These are phyloP conservation scores for Aurantiochytrium sp. DNA, from an alignment of 108 stramenopile species.

Conservation along the genomic window DNA sequence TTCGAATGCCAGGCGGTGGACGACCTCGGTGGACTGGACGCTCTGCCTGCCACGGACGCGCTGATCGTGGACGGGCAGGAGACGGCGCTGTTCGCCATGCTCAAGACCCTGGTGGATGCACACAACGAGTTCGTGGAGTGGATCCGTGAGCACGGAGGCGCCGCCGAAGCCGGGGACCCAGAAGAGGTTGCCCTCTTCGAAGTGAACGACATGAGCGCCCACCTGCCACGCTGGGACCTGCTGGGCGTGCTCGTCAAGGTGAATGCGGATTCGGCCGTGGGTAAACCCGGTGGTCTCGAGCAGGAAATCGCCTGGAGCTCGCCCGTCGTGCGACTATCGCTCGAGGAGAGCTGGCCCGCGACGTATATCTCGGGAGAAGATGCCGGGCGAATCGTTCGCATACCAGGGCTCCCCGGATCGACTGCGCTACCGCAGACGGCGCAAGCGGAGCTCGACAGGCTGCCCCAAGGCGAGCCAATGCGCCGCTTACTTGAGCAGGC, in stretches of 20 bases:
- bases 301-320: conserved; percentile 1
- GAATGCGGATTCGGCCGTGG: no score
- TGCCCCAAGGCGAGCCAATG: neutral
- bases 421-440: neutral
- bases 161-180: neutral
- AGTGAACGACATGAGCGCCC: neutral
- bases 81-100: neutral
- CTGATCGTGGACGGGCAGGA: neutral
- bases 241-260: conserved; percentile 7
- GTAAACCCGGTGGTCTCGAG: no score
- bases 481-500: neutral
- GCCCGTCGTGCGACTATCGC: neutral
- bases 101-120: conserved; percentile 14
- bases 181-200: neutral
- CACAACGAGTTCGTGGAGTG: neutral
- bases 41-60: neutral
- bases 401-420: neutral
- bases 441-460: neutral
- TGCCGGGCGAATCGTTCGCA: neutral
- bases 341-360: conserved; percentile 18
- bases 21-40: conserved; percentile 5
- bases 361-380: neutral
- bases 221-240: neutral
- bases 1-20: neutral
- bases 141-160: no score